Conservation (phyloP, 2,329 filamentous ascomycete genomes). For the Talaromyces albobiverticillius region DNA sequence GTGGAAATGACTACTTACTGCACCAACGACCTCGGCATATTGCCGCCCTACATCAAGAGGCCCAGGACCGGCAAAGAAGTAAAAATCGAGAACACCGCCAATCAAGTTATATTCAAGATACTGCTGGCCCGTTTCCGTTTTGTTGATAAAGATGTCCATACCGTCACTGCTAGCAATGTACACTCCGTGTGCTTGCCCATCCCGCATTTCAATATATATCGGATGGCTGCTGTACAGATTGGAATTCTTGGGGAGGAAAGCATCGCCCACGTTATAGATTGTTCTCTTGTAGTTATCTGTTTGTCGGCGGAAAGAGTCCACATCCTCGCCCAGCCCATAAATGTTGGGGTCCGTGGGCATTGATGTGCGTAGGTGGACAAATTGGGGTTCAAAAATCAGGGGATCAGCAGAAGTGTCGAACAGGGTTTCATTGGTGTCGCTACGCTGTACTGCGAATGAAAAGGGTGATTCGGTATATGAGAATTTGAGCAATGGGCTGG, state of each 20-base stretch:
- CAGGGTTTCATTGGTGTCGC: slow-evolving; percentile 38
- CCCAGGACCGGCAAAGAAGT: slow-evolving; percentile 60
- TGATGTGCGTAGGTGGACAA: slow-evolving; percentile 67
- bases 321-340: slow-evolving; percentile 77
- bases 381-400: slow-evolving; percentile 75
- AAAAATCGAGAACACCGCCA: slow-evolving; percentile 72
- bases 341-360: slow-evolving; percentile 67
- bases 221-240: slow-evolving; percentile 74
- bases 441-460: slow-evolving; percentile 58
- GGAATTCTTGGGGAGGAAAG: slow-evolving; percentile 56
- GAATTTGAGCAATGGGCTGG: slow-evolving; percentile 50
- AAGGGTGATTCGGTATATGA: slow-evolving; percentile 58
- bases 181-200: slow-evolving; percentile 59
- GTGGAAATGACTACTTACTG: slow-evolving; percentile 1
- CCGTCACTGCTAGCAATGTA: slow-evolving; percentile 71
- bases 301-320: slow-evolving; percentile 66
- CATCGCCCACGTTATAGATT: slow-evolving; percentile 67
- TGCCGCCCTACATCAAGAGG: slow-evolving; percentile 59
- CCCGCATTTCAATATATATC: slow-evolving; percentile 71
- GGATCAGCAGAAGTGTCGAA: slow-evolving; percentile 67
- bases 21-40: slow-evolving; percentile 55
- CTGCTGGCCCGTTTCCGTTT: slow-evolving; percentile 55
- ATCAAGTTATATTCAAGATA: slow-evolving; percentile 78
- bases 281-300: slow-evolving; percentile 69
- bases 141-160: slow-evolving; percentile 74